Evolutionary conservation across 192 early-diverging fungal species (phyloP), one percentile per base, ranked within the genome.

Genomic region (Dispira parvispora): DNA sequence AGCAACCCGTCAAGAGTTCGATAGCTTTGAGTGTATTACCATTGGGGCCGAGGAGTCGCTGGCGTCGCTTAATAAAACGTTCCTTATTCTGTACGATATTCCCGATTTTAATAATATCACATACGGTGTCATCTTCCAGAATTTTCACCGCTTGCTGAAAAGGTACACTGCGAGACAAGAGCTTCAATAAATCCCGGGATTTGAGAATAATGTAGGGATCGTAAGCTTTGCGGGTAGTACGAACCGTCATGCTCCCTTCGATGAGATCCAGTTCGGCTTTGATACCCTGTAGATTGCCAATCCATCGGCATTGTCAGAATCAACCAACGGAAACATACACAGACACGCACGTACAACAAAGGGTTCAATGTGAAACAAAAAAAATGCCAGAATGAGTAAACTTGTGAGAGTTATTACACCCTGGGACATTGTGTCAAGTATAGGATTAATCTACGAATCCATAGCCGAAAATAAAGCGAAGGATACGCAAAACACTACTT

Each of bases 61-160:
- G 93, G 61, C 96, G 78, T 43, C 96, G 82, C 69, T 97, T 99
- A 11, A 97, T 89, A 72, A 97, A 99, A 13, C 92, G 82, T 68
- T 99, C 96, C 82, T 97, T 99, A 73, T 94, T 99, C 23, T 84
- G 74, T 46, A 95, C 76, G 72, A 97, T 74, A 69, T 89, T 95
- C 44, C 94, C 94, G 69, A 99, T 94, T 77, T 97, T 97, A 69
- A 99, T 88, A 63, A 99, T 91, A 64, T 99, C 96, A 65, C 87
- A 92, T 23, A 89, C 80, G 47, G 88, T 73, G 14, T 83, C 86
- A 71, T 99, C 96, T n/a, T 99, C 85, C 66, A 99, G 70, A 55
- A 99, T 79, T 69, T 88, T 90, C 44, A 91, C 67, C 1, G 94
- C 90, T 71, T 98, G 92, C 63, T 84, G 83, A 64, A 89, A 88